Conservation (phyloP, 2,329 filamentous ascomycete species). For the Colletotrichum lupini region DNA sequence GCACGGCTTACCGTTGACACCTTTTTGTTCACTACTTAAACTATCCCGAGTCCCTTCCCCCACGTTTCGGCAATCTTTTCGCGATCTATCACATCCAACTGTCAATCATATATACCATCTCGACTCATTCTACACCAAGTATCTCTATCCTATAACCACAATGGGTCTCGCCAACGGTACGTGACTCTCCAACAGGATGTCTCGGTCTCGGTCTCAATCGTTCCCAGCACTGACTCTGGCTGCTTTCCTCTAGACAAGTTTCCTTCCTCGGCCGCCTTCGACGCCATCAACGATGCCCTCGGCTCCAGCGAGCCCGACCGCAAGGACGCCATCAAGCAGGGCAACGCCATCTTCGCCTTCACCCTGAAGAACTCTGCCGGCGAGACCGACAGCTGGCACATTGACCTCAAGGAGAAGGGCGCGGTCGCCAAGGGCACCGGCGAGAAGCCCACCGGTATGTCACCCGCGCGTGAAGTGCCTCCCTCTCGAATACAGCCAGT, state of each 20-base stretch:
- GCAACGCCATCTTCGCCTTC: constrained; percentile 89
- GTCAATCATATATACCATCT: not conserved
- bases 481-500: not conserved
- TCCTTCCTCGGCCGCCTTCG: constrained; percentile 91
- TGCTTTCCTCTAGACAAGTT: constrained; percentile 72
- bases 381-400: constrained; percentile 88
- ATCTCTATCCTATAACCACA: constrained; percentile 41
- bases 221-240: constrained; percentile 1
- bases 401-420: constrained; percentile 93
- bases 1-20: constrained; percentile 26
- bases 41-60: constrained; percentile 21
- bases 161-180: constrained; percentile 83
- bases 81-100: constrained; percentile 2
- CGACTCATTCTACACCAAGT: not conserved
- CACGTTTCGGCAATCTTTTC: constrained; percentile 6
- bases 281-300: constrained; percentile 82
- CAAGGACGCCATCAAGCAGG: constrained; percentile 90
- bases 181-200: constrained; percentile 34
- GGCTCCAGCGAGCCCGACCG: constrained; percentile 75
- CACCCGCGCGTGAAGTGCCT: no score
- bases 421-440: constrained; percentile 82
- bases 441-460: constrained; percentile 84
- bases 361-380: constrained; percentile 88
- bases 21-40: constrained; percentile 28
- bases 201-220: not conserved